Conservation (phyloP, 345 rosid species). For the Euphorbia peplus region DNA sequence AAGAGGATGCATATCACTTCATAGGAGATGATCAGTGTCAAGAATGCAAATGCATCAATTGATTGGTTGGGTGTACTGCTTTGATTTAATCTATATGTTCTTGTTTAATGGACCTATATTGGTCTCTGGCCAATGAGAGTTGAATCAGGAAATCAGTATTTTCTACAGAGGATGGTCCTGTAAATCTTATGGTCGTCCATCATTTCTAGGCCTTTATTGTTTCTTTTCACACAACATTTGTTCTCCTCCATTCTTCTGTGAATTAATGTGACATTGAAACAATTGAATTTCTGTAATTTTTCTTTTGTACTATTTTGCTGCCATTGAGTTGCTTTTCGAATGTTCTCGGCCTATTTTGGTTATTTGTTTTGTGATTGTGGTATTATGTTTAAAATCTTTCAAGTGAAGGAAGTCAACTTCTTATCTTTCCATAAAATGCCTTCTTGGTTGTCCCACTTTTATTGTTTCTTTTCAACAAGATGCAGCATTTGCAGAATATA, state of each 20-base stretch:
- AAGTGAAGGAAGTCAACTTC: neutral
- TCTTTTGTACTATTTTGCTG: neutral
- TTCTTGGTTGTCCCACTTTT: neutral
- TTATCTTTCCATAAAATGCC: neutral
- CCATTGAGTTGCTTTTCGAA: neutral
- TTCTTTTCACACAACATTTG: neutral
- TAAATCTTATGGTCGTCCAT: neutral
- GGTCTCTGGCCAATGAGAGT: neutral
- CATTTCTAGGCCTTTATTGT: neutral
- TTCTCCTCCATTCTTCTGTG: neutral
- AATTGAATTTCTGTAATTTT: neutral
- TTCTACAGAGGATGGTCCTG: neutral
- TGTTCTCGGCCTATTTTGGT: neutral
- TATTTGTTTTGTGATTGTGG: neutral
- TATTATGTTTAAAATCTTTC: neutral
- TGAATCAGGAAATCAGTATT: neutral
- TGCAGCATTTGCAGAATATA: too few relatives aligned
- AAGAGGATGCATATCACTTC: too few relatives aligned
- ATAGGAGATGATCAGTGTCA: too few relatives aligned
- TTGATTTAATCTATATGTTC: too few relatives aligned
- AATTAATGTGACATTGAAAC: neutral
- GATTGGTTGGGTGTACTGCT: too few relatives aligned
- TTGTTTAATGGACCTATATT: neutral
- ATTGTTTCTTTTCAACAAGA: neutral
- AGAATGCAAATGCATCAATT: too few relatives aligned